Evolutionary conservation across 108 stramenopile genomes (phyloP), one percentile per base, ranked within the genome.

Genomic region (Schizochytrium sp.): DNA sequence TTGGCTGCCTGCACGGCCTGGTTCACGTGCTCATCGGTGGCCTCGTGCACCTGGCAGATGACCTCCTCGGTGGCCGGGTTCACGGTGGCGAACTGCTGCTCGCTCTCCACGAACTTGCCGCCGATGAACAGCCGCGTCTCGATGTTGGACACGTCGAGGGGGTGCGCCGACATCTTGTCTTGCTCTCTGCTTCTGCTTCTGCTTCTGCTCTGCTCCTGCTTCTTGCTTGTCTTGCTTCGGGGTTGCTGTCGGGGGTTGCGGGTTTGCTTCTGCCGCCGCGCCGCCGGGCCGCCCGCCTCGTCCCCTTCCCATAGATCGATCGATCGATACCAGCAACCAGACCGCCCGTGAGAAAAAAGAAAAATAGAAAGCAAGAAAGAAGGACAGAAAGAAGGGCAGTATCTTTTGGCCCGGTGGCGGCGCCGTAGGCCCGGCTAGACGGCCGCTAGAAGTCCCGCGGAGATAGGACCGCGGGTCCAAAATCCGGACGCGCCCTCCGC

Each of bases 51-150:
- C 44, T 91, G 28, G 34, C 48, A 51, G 58, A 92, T 90, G 12
- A 71, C 34, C 57, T 90, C 87, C 14, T 87, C 89, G 4, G 88
- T 90, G 5, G 87, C 5, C 18, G 92, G 92, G 87, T 89, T 72
- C 19, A 60, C 23, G 5, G 87, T 89, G 5, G 25, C 23, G 48
- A 91, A 91, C 5, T 41, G 69, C 89, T 88, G 48, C 45, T 72
- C 58, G 12, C 60, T 53, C 55, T 92, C 88, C 1, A 60, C 57
- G 44, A 57, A 92, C 47, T 69, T 6, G 48, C 72, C 57, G 72
- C 89, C 14, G 25, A 90, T 90, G 91, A 90, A 92, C 19, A 91
- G 87, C 34, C 55, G 34, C 8, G 72, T 89, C 41, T 87, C 63
- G 41, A 69, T 28, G 63, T 3, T 69, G 14, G 34, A 41, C 21